Evolutionary conservation across 805 yeast species (phyloP).

Genomic region (Ogataea trehalophila): DNA sequence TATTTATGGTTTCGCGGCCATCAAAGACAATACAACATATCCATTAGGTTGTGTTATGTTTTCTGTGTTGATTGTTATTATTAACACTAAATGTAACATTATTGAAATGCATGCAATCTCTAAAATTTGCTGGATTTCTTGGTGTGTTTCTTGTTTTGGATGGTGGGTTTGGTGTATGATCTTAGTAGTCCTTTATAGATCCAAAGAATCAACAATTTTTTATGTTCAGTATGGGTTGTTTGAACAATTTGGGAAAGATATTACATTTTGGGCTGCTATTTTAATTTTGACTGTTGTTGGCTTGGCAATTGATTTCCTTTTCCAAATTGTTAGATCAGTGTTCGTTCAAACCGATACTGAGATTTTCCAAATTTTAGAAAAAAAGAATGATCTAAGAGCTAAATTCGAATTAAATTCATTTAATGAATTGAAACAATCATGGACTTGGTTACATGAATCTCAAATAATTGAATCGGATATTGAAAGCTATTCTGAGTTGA

Average conservation of each 20-base stretch:
- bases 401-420: constrained; percentile 70
- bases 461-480: constrained; percentile 22
- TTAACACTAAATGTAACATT: constrained; percentile 74
- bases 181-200: constrained; percentile 62
- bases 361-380: constrained; percentile 71
- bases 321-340: constrained; percentile 52
- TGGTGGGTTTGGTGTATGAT: constrained; percentile 82
- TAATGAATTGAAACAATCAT: constrained; percentile 70
- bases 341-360: constrained; percentile 72
- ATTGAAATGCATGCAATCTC: constrained; percentile 77
- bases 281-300: constrained; percentile 55
- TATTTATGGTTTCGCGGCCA: constrained; percentile 67
- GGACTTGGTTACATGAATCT: constrained; percentile 53
- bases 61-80: constrained; percentile 64
- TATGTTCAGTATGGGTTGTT: constrained; percentile 67
- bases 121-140: constrained; percentile 60
- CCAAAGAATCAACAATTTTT: constrained; percentile 52
- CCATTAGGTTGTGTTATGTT: constrained; percentile 78
- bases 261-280: constrained; percentile 82
- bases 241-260: constrained; percentile 70
- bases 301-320: constrained; percentile 58
- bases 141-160: constrained; percentile 71
- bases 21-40: constrained; percentile 69
- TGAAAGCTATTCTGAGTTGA: constrained; percentile 14
- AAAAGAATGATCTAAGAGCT: constrained; percentile 58